Percentiles rank a stretch among this genome's conserved stretches.
phyloP scores from a whole-genome alignment of 2,329 filamentous ascomycete genomes.

The Beauveria caledonica region DNA sequence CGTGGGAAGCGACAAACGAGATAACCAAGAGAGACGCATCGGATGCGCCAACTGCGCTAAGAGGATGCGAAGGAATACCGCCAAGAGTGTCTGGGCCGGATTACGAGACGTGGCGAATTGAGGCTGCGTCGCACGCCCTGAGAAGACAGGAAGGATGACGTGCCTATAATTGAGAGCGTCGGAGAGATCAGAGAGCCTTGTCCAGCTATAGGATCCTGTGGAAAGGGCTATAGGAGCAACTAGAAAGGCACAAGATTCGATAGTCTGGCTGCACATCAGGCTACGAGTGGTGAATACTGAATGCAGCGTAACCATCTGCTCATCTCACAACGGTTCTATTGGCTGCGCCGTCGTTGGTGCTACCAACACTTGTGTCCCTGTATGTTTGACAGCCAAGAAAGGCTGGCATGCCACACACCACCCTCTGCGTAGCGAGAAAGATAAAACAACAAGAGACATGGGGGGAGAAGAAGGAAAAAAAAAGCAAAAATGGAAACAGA shows the following conservation, averaged over 20 bases:
- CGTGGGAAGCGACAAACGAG: too few species aligned
- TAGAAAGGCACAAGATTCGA: background rate
- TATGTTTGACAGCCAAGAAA: conserved; percentile 1
- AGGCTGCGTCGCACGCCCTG: too few species aligned
- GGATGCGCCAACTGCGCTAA: too few species aligned
- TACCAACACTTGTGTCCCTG: background rate
- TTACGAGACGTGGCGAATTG: too few species aligned
- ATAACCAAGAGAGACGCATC: too few species aligned
- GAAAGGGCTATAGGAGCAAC: background rate
- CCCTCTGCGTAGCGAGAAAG: background rate
- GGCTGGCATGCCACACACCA: background rate
- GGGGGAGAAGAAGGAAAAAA: too few species aligned
- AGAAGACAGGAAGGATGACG: too few species aligned
- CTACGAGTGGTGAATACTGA: background rate
- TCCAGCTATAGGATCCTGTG: background rate
- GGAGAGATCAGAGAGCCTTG: background rate
- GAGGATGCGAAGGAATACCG: too few species aligned
- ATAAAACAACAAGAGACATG: too few species aligned
- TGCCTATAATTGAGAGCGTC: too few species aligned
- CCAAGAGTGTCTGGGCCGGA: too few species aligned
- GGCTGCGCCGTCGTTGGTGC: background rate
- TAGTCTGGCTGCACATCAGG: background rate
- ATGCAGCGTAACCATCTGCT: background rate
- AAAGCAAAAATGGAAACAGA: too few species aligned
- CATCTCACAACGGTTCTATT: background rate